phyloP scores from a whole-genome alignment of 495 filamentous ascomycete genomes.

The Glarea lozoyensis region DNA sequence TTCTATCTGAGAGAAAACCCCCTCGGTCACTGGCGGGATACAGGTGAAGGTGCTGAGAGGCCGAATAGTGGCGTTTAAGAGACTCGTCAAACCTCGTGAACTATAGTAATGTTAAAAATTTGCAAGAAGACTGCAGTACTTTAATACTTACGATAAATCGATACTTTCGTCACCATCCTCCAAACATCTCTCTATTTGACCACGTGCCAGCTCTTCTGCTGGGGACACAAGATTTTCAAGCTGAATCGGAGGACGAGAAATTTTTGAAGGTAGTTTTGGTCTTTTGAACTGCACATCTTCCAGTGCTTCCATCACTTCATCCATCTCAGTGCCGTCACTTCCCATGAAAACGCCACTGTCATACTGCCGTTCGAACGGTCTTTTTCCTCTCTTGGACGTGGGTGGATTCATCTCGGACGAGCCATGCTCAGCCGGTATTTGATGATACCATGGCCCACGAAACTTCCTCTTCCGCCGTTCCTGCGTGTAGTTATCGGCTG shows the following conservation, averaged over 20 bases:
- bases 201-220: slow-evolving; percentile 25
- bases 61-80: slow-evolving; percentile 40
- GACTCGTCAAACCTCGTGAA: slow-evolving; percentile 22
- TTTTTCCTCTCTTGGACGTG: slow-evolving; percentile 34
- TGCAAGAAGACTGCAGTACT: neutral
- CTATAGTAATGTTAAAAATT: slow-evolving; percentile 19
- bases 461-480: slow-evolving; percentile 52
- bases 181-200: slow-evolving; percentile 44
- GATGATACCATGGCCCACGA: slow-evolving; percentile 64
- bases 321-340: slow-evolving; percentile 44
- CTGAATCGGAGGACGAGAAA: slow-evolving; percentile 19
- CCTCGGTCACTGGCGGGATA: slow-evolving; percentile 25
- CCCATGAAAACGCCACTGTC: slow-evolving; percentile 82
- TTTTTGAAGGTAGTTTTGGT: slow-evolving; percentile 12
- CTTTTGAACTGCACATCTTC: neutral
- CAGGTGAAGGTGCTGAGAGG: slow-evolving; percentile 52
- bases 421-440: slow-evolving; percentile 37
- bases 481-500: slow-evolving; percentile 58
- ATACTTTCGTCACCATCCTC: slow-evolving; percentile 51
- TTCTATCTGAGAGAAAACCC: slow-evolving; percentile 18
- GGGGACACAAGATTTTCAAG: slow-evolving; percentile 10
- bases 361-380: slow-evolving; percentile 52
- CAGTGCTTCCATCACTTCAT: slow-evolving; percentile 21
- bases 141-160: slow-evolving; percentile 49
- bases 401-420: slow-evolving; percentile 21